Conservation (phyloP, 2,329 filamentous ascomycete genomes). For the Fusarium papillatum region DNA sequence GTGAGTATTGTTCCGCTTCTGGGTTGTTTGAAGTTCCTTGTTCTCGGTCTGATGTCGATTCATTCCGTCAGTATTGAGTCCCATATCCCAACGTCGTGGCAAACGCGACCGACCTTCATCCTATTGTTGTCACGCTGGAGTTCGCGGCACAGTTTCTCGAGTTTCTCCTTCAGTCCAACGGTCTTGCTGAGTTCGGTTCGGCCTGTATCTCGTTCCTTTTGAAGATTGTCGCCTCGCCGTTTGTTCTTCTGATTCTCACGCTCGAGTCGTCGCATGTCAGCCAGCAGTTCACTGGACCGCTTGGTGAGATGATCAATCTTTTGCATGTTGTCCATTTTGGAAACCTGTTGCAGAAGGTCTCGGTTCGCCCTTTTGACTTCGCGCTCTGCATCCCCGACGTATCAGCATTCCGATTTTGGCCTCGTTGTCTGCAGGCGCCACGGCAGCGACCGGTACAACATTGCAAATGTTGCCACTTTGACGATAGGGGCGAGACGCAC, state of each 20-base stretch:
- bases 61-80: slow-evolving; percentile 39
- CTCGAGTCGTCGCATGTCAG: slow-evolving; percentile 96
- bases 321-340: slow-evolving; percentile 91
- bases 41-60: slow-evolving; percentile 80
- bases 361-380: slow-evolving; percentile 95
- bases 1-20: slow-evolving; percentile 84
- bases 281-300: slow-evolving; percentile 90
- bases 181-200: slow-evolving; percentile 92
- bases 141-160: slow-evolving; percentile 96
- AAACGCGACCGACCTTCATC: slow-evolving; percentile 78
- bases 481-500: slow-evolving; percentile 63
- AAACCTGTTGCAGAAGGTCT: slow-evolving; percentile 89
- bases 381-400: slow-evolving; percentile 72
- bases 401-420: slow-evolving; percentile 41
- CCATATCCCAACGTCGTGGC: no score
- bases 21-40: slow-evolving; percentile 88
- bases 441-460: not conserved
- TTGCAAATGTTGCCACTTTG: slow-evolving; percentile 22
- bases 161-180: slow-evolving; percentile 91
- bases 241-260: slow-evolving; percentile 96
- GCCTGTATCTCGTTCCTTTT: slow-evolving; percentile 96
- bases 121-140: slow-evolving; percentile 98
- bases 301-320: slow-evolving; percentile 93
- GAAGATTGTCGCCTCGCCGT: slow-evolving; percentile 92
- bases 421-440: slow-evolving; percentile 6